Conservation (phyloP, 257 asterid species). For the Fraxinus americana region DNA sequence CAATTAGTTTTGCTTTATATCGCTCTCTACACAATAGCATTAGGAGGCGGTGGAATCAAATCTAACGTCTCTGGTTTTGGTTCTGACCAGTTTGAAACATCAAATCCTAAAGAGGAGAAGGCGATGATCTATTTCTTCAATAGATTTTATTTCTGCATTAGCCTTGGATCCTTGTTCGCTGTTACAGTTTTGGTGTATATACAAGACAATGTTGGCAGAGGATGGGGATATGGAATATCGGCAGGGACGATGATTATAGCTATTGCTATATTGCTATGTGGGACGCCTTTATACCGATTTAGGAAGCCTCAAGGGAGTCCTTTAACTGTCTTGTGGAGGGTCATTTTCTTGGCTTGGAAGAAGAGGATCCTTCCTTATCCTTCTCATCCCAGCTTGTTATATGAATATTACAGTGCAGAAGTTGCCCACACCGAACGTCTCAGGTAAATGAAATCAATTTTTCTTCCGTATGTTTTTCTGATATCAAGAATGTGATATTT, state of each 20-base stretch:
- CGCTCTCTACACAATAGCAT: constrained; percentile 80
- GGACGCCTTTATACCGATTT: constrained; percentile 59
- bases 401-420: constrained; percentile 51
- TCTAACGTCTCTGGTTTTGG: constrained; percentile 91
- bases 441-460: constrained; percentile 41
- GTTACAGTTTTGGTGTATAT: constrained; percentile 82
- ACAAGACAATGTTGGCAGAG: constrained; percentile 86
- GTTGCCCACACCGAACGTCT: constrained; percentile 57
- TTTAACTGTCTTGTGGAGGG: constrained; percentile 70
- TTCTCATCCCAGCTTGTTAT: constrained; percentile 42
- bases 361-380: constrained; percentile 56
- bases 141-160: constrained; percentile 80
- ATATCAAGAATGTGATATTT: neutral
- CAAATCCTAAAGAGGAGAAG: constrained; percentile 66
- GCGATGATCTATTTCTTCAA: constrained; percentile 77
- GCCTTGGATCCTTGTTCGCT: constrained; percentile 76
- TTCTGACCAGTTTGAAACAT: constrained; percentile 73
- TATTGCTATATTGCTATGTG: constrained; percentile 48
- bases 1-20: constrained; percentile 68
- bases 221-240: constrained; percentile 83
- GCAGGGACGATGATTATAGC: constrained; percentile 76
- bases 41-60: constrained; percentile 90
- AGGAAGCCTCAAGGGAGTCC: constrained; percentile 83
- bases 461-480: neutral
- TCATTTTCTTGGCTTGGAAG: constrained; percentile 57